Base-by-base conservation (phyloP, 2,329 filamentous ascomycete species). In the Sclerotinia minor region DNA sequence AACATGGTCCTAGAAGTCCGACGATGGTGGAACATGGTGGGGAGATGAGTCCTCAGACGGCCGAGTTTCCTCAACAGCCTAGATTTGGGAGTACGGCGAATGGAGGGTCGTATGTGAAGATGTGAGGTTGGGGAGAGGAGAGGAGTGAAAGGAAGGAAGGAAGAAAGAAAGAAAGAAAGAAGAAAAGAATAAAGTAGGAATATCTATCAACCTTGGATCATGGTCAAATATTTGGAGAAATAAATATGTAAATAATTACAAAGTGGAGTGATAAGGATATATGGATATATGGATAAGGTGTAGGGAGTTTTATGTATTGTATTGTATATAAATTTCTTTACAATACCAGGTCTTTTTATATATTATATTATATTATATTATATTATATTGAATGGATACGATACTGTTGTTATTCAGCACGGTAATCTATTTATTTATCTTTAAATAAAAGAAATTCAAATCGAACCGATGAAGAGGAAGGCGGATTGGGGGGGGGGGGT, bases 291-390 rank as follows among this genome's bases (percentile, higher is more conserved):
- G n/a, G n/a, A n/a, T n/a, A 13, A 50, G 58, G 29, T 61, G 45
- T 26, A 49, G 45, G 58, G 29, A 50, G 44, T 61, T 49, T 38
- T 49, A n/a, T n/a, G n/a, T 38, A 50, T 49, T 49, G 58, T 61
- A 61, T 17, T 49, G 58, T 61, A 61, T 24, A 61, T 61, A 45
- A 61, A 21, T 61, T 50, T 61, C 29, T 50, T 61, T 49, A 24
- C 58, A 49, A 26, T 47, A 26, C 32, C 5, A n/a, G n/a, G n/a
- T n/a, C n/a, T n/a, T n/a, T n/a, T n/a, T n/a, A n/a, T 29, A 29
- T 5, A 29, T 29, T 29, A 29, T 5, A 29, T 29, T 29, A 50
- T 9, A 61, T 29, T 29, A 29, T 5, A 29, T 29, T 29, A 29
- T 5, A 29, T 29, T 29, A 50, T 9, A 61, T 17, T 21, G 26